Evolutionary conservation across 1,284 basidiomycete genomes (phyloP).

Genomic region (Trametes pubescens): DNA sequence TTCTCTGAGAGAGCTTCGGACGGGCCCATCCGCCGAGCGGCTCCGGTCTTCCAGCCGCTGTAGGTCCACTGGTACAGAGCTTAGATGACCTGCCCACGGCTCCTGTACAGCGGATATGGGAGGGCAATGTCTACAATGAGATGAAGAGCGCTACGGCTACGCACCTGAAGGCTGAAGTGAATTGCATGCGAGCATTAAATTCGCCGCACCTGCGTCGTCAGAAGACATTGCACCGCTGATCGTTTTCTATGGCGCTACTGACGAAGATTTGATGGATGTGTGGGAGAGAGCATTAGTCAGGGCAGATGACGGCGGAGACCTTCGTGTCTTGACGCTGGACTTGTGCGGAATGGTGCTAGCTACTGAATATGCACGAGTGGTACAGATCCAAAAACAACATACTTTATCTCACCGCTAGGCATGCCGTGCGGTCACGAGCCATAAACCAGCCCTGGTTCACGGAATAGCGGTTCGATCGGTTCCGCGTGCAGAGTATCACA

Average conservation of each 20-base stretch:
- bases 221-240: slow-evolving; percentile 27
- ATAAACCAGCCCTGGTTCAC: neutral
- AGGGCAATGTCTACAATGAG: slow-evolving; percentile 7
- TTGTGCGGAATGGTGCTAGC: neutral
- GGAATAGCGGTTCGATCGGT: slow-evolving; percentile 12
- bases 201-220: slow-evolving; percentile 15
- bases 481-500: neutral
- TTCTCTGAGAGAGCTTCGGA: slow-evolving; percentile 20
- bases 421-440: neutral
- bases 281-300: slow-evolving; percentile 16
- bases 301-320: slow-evolving; percentile 3
- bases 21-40: slow-evolving; percentile 29
- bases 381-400: neutral
- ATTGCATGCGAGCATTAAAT: slow-evolving; percentile 1
- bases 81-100: slow-evolving; percentile 22
- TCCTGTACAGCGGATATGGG: slow-evolving; percentile 6
- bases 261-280: slow-evolving; percentile 13
- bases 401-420: neutral
- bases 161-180: neutral
- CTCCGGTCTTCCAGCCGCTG: slow-evolving; percentile 33
- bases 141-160: neutral
- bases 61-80: slow-evolving; percentile 30
- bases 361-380: neutral
- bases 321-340: slow-evolving; percentile 11
- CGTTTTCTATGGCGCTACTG: slow-evolving; percentile 22